Base-by-base conservation (phyloP, 768 basidiomycete species). In the Dacryopinax primogenitus region DNA sequence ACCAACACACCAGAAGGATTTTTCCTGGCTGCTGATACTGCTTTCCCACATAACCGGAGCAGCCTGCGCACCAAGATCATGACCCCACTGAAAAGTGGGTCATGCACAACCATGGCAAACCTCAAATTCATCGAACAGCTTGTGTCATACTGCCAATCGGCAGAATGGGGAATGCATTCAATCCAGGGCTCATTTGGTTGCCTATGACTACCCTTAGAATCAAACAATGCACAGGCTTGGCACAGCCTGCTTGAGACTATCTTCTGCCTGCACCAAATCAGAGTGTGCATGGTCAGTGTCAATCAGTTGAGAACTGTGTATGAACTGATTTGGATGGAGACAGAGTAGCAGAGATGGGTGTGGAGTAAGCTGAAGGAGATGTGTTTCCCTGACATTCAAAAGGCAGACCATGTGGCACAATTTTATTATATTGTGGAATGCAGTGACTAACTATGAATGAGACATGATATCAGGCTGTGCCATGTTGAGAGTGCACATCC, bases 141-240 rank as follows among this genome's bases (percentile, higher is more conserved):
- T 0, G 70, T 82, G 0, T 80, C 78, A 1, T 81, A 72, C 66
- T 68, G 76, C 1, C 81, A 83, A 69, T 78, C 80, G 0, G 79
- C 79, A 12, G 80, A 83, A 68, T 83, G 80, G 82, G 81, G 81
- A 0, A 82, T 78, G 74, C 72, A 73, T 0, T 66, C 70, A 3
- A 62, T 83, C 6, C 80, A 81, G 66, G 78, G 79, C 7, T 77
- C 77, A 0, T 83, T 81, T 73, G 78, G 81, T 3, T 70, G 75
- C 0, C 73, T 83, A 11, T 71, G 75, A 2, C 62, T 83, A 1
- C 82, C 77, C 1, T 68, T 82, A 0, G 66, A 72, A 15, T 76
- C 79, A 28, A 67, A 74, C 37, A 35, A 79, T 64, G 62, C 47
- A 1, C 37, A 70, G 2, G 21, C 32, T 0, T 67, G 76, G 1